Conservation (phyloP, 2,329 filamentous ascomycete genomes). For the Conoideocrella luteorostrata region DNA sequence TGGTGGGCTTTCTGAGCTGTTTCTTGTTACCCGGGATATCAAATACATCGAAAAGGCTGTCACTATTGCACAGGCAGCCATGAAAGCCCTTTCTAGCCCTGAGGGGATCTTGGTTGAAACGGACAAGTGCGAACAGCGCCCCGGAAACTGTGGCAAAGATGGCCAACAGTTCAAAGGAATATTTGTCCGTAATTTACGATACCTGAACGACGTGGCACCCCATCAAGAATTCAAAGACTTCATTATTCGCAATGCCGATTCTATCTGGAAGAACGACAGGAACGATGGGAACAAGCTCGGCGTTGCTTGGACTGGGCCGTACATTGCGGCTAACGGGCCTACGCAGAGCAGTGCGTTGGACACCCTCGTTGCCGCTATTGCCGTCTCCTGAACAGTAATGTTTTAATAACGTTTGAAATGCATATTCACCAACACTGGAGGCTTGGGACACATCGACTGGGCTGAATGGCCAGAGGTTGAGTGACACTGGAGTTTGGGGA, state of each 20-base stretch:
- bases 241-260: slow-evolving; percentile 55
- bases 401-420: no score
- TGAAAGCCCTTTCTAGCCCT: slow-evolving; percentile 35
- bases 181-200: slow-evolving; percentile 58
- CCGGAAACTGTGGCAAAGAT: slow-evolving; percentile 37
- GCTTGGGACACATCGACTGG: no score
- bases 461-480: no score
- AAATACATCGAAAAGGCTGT: slow-evolving; percentile 36
- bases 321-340: slow-evolving; percentile 42
- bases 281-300: slow-evolving; percentile 47
- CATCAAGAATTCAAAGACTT: slow-evolving; percentile 44
- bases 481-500: no score
- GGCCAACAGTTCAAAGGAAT: slow-evolving; percentile 67
- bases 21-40: slow-evolving; percentile 34
- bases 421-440: no score
- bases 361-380: slow-evolving; percentile 55
- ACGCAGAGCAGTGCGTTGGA: slow-evolving; percentile 63
- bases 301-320: slow-evolving; percentile 60
- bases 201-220: slow-evolving; percentile 46
- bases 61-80: slow-evolving; percentile 46
- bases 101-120: slow-evolving; percentile 39
- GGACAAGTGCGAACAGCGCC: slow-evolving; percentile 26
- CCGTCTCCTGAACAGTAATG: slow-evolving; percentile 25
- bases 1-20: slow-evolving; percentile 47
- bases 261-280: slow-evolving; percentile 57